These are phyloP conservation scores for Dalbergia oliveri DNA, from an alignment of 306 rosid genomes.

Conservation along the genomic window DNA sequence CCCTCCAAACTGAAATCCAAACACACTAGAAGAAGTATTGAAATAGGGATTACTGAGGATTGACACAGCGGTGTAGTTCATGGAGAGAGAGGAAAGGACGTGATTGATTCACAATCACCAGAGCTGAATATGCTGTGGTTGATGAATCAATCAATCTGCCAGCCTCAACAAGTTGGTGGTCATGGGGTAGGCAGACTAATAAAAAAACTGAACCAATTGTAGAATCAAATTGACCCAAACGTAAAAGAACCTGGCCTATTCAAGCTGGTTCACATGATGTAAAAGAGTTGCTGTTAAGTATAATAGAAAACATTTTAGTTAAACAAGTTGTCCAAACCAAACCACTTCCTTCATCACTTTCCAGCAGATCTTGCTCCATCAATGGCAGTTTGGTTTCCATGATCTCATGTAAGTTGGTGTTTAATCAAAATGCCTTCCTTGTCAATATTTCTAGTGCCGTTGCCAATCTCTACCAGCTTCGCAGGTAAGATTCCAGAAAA, in stretches of 20 bases:
- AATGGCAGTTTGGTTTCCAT: no score
- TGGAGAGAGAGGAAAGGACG: neutral
- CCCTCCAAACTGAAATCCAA: no score
- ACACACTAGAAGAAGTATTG: neutral
- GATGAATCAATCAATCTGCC: conserved; percentile 24
- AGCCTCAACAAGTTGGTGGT: neutral
- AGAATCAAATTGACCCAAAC: neutral
- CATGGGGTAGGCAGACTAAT: neutral
- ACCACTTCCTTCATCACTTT: no score
- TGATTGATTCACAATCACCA: neutral
- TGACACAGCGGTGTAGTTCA: neutral
- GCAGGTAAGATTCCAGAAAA: no score
- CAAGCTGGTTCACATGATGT: neutral
- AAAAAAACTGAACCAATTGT: neutral
- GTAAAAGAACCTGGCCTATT: neutral
- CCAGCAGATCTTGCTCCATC: no score
- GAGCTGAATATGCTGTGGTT: conserved; percentile 2
- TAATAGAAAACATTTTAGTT: neutral
- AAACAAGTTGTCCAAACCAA: no score
- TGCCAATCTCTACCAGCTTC: no score
- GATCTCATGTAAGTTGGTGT: no score
- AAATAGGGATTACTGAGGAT: conserved; percentile 4
- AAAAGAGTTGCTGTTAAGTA: neutral
- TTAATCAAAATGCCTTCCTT: no score
- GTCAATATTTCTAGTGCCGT: no score